Conservation (phyloP, 805 yeast species). For the Candida broadrunensis region DNA sequence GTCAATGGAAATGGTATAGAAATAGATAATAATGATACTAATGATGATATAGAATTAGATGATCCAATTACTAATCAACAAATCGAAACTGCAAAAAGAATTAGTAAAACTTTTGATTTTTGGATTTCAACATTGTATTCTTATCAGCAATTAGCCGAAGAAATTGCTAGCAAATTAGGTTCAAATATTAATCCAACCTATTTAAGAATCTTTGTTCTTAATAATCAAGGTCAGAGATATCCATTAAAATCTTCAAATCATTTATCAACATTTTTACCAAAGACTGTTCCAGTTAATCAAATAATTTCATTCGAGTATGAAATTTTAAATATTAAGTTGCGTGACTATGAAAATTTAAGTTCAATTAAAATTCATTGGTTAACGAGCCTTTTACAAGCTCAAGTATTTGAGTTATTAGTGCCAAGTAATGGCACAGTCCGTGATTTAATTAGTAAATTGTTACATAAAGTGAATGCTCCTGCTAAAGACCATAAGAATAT, state of each 20-base stretch:
- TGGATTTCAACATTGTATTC: conserved; percentile 66
- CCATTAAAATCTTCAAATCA: conserved; percentile 38
- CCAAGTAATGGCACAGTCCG: conserved; percentile 56
- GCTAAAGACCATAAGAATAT: conserved; percentile 45
- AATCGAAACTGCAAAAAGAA: conserved; percentile 14
- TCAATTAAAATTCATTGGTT: conserved; percentile 69
- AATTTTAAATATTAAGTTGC: conserved; percentile 66
- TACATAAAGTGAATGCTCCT: conserved; percentile 51
- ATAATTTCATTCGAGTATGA: conserved; percentile 64
- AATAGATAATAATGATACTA: not conserved
- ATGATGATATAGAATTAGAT: conserved; percentile 10
- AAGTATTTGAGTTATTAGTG: conserved; percentile 65
- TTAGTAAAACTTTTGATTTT: conserved; percentile 44
- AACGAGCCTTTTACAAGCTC: conserved; percentile 65
- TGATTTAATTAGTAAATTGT: conserved; percentile 52
- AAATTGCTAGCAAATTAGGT: conserved; percentile 51
- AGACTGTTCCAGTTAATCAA: conserved; percentile 43
- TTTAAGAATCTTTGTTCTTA: conserved; percentile 63
- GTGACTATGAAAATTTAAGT: conserved; percentile 75
- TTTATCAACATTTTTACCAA: conserved; percentile 41
- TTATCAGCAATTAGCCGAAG: conserved; percentile 59
- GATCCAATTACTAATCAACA: conserved; percentile 12
- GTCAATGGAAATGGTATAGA: not conserved
- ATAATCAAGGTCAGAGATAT: conserved; percentile 53
- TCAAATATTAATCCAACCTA: conserved; percentile 51